Conservation (phyloP, 2,329 filamentous ascomycete genomes). For the Colletotrichum ledebouriae region DNA sequence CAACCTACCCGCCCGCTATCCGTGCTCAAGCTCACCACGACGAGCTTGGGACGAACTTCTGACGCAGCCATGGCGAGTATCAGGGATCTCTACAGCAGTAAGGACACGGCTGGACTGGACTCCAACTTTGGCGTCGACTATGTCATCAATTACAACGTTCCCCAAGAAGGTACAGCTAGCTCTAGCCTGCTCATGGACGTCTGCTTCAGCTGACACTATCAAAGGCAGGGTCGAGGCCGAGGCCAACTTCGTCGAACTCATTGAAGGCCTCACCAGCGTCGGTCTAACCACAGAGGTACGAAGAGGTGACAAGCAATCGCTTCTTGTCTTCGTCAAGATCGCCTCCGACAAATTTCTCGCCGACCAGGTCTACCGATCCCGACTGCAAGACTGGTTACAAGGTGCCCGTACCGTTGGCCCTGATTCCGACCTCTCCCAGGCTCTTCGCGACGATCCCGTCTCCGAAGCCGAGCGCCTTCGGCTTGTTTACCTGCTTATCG, state of each 20-base stretch:
- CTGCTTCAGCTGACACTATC: not conserved
- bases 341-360: constrained; percentile 81
- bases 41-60: constrained; percentile 33
- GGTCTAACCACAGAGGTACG: constrained; percentile 93
- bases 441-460: constrained; percentile 80
- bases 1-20: constrained; percentile 7
- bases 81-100: constrained; percentile 38
- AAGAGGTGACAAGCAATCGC: constrained; percentile 78
- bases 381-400: constrained; percentile 94
- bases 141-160: constrained; percentile 84
- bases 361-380: constrained; percentile 85
- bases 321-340: constrained; percentile 87
- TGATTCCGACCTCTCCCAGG: constrained; percentile 76
- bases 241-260: constrained; percentile 81
- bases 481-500: constrained; percentile 88
- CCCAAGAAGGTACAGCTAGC: constrained; percentile 68
- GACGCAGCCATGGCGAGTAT: constrained; percentile 40
- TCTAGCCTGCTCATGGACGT: constrained; percentile 5
- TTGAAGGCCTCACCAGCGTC: constrained; percentile 79
- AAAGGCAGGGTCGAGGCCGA: constrained; percentile 78
- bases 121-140: constrained; percentile 77
- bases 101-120: constrained; percentile 40
- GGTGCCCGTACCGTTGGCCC: constrained; percentile 86
- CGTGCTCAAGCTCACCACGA: constrained; percentile 34
- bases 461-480: constrained; percentile 90